Base-by-base conservation (phyloP, 208 protist genomes). In the Sergeia podlipaevii region DNA sequence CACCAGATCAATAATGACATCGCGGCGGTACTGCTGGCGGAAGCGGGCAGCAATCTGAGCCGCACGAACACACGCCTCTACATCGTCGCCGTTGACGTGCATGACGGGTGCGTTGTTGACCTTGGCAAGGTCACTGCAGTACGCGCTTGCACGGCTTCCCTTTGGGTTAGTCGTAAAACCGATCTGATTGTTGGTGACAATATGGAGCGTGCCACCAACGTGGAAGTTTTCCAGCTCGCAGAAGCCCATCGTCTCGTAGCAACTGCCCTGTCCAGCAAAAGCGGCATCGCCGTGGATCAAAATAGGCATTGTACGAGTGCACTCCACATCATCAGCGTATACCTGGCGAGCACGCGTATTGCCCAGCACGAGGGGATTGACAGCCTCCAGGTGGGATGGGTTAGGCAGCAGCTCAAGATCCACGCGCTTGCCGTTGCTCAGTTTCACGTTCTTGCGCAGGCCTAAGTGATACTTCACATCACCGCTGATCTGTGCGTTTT, bases 391-490 rank as follows among this genome's bases (percentile, higher is more conserved):
- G 66, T 99, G 98, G 5, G 97, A 98, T 23, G 97, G 97, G 82
- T 99, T 99, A 17, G 98, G 89, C 29, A 99, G 73, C 34, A 99
- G 80, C 24, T 98, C 97, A 3, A 99, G 45, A 74, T 98, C 85
- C 7, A 99, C 72, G 7, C 65, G 74, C 33, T 95, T 76, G 49
- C 87, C 90, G 59, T 81, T 91, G 6, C 56, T 57, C 48, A 92
- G 51, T 18, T 43, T 59, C 24, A 92, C 67, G 26, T 45, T 84
- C 36, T 93, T 87, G 60, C 62, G 74, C 49, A 80, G 51, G 48
- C 97, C 97, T 15, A 99, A 76, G 69, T 99, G 97, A 79, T 99
- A 99, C 75, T 99, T 99, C 15, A 99, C 96, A 65, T 99, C 97
- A 50, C 97, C 96, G 47, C 74, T 70, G 17, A 65, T 18, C 41